A percentile compares a stretch with the other conserved stretches of the same genome.
Conservation (phyloP, 208 protist genomes). For the Ichthyophonus hoferi region DNA sequence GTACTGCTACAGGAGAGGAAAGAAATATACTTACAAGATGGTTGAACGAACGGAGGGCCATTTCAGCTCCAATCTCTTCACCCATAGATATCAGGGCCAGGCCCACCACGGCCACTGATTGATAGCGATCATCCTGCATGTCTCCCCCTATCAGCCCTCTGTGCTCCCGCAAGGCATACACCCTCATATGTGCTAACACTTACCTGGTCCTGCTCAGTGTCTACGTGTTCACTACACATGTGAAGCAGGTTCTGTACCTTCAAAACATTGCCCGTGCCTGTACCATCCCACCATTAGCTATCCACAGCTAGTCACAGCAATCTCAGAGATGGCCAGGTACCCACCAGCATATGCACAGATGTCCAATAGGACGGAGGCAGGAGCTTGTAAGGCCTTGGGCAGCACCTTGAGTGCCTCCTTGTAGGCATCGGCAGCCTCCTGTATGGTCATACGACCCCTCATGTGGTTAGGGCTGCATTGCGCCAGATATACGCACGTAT, state of each 20-base stretch:
- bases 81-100: constrained; percentile 95
- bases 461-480: no score
- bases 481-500: no score
- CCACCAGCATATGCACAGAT: constrained; percentile 85
- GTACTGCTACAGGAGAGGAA: no score
- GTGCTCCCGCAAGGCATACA: constrained; percentile 5
- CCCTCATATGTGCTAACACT: neutral
- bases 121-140: constrained; percentile 24
- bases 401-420: constrained; percentile 77
- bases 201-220: constrained; percentile 44
- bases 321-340: no score
- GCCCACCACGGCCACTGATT: constrained; percentile 88
- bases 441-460: no score
- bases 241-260: constrained; percentile 91
- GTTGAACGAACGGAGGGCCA: constrained; percentile 92
- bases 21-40: constrained; percentile 87
- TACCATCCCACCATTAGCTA: constrained; percentile 71
- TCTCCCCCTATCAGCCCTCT: no score
- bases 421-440: constrained; percentile 78
- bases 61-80: constrained; percentile 93
- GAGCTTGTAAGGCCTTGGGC: constrained; percentile 71
- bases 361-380: constrained; percentile 83
- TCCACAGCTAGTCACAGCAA: no score
- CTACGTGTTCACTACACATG: constrained; percentile 73
- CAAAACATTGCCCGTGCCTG: constrained; percentile 91